Conservation (phyloP, 495 filamentous ascomycete species). For the Penicillium arizonense region DNA sequence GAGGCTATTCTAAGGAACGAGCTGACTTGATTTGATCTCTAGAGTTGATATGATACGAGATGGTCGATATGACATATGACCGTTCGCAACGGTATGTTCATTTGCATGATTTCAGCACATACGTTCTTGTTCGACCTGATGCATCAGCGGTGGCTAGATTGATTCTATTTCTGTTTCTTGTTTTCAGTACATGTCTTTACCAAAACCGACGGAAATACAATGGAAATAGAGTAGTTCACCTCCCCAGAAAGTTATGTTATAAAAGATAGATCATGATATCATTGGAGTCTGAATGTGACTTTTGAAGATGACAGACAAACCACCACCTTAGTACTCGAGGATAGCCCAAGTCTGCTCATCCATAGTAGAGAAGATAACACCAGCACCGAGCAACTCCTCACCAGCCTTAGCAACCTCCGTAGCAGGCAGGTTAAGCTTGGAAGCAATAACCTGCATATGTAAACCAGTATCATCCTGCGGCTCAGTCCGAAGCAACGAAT, state of each 20-base stretch:
- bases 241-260: not conserved
- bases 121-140: not conserved
- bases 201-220: not conserved
- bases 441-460: slow-evolving; percentile 72
- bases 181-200: not conserved
- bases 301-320: slow-evolving; percentile 4
- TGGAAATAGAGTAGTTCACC: not conserved
- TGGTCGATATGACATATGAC: not conserved
- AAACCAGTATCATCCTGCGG: slow-evolving; percentile 76
- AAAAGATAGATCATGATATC: slow-evolving; percentile 30
- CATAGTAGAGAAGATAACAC: slow-evolving; percentile 83
- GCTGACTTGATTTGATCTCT: slow-evolving; percentile 39
- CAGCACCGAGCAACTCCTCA: slow-evolving; percentile 70
- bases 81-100: not conserved
- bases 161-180: not conserved
- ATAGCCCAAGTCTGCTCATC: slow-evolving; percentile 82
- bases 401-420: slow-evolving; percentile 71
- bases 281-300: slow-evolving; percentile 17
- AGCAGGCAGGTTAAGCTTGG: slow-evolving; percentile 56
- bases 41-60: not conserved
- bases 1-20: slow-evolving; percentile 71
- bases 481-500: slow-evolving; percentile 57
- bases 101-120: not conserved
- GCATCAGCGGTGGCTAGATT: not conserved
- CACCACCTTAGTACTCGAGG: slow-evolving; percentile 52